phyloP scores from a whole-genome alignment of 164 flowering plant species.

The Tinospora cordifolia region DNA sequence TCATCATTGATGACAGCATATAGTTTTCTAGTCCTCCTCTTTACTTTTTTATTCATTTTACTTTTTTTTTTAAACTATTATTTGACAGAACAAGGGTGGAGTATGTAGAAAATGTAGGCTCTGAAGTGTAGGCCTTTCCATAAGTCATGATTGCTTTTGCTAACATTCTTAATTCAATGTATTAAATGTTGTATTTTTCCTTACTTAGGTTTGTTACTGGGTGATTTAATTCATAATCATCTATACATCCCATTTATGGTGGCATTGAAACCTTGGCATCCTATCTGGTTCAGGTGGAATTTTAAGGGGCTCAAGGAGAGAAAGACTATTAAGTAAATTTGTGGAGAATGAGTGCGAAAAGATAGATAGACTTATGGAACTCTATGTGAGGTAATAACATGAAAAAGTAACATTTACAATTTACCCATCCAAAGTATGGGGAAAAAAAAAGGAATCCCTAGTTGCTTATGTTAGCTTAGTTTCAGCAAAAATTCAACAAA shows the following conservation, averaged over 20 bases:
- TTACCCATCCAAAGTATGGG: not conserved
- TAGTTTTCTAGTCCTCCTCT: too few relatives aligned
- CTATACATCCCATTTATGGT: not conserved
- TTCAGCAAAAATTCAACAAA: not conserved
- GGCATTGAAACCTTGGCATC: not conserved
- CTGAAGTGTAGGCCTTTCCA: not conserved
- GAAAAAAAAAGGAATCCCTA: not conserved
- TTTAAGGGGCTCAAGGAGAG: slow-evolving; percentile 84
- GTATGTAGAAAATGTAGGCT: too few relatives aligned
- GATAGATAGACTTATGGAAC: slow-evolving; percentile 96
- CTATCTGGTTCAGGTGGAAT: slow-evolving; percentile 58
- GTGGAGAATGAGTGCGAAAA: slow-evolving; percentile 93
- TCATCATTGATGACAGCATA: too few relatives aligned
- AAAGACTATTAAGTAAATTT: slow-evolving; percentile 84
- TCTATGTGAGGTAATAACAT: slow-evolving; percentile 57
- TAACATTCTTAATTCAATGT: not conserved
- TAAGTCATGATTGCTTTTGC: not conserved
- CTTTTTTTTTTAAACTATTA: too few relatives aligned
- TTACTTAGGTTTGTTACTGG: not conserved
- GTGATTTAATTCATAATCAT: not conserved
- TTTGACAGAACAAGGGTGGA: too few relatives aligned
- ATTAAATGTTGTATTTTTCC: not conserved
- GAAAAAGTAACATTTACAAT: not conserved
- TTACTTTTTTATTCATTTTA: too few relatives aligned
- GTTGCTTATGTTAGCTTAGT: not conserved